Conservation (phyloP, 2,329 filamentous ascomycete species). For the Pseudomassariella vexata region DNA sequence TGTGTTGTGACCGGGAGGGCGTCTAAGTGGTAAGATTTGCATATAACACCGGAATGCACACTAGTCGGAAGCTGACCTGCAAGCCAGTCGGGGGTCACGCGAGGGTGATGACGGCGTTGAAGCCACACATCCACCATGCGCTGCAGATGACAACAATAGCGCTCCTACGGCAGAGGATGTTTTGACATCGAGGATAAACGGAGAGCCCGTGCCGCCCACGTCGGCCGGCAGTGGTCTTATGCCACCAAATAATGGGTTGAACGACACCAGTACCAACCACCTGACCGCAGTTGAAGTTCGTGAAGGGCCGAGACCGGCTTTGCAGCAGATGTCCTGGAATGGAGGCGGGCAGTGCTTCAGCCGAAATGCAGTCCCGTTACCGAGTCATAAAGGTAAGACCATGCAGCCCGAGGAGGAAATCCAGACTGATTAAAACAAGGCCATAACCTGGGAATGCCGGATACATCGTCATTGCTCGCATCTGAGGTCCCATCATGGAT, state of each 20-base stretch:
- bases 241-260: too few relatives aligned
- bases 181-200: slow-evolving; percentile 21
- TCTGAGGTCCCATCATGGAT: slow-evolving; percentile 18
- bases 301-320: too few relatives aligned
- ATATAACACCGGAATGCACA: too few relatives aligned
- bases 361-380: background rate
- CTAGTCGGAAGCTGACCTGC: slow-evolving; percentile 10
- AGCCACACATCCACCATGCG: slow-evolving; percentile 22
- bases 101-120: slow-evolving; percentile 21
- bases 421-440: background rate
- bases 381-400: background rate
- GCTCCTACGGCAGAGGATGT: slow-evolving; percentile 20
- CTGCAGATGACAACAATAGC: slow-evolving; percentile 18
- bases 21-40: slow-evolving; percentile 32
- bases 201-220: slow-evolving; percentile 13
- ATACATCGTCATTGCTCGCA: slow-evolving; percentile 13
- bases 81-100: slow-evolving; percentile 20
- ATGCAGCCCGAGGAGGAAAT: background rate
- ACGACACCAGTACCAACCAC: too few relatives aligned
- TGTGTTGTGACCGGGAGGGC: slow-evolving; percentile 34
- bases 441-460: slow-evolving; percentile 8
- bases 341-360: too few relatives aligned
- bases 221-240: slow-evolving; percentile 11
- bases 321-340: too few relatives aligned
- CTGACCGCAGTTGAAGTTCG: too few relatives aligned